Percentiles rank a stretch among this genome's conserved stretches.
Conservation (phyloP, 148 eudicot species). For the Nepenthes gracilis region DNA sequence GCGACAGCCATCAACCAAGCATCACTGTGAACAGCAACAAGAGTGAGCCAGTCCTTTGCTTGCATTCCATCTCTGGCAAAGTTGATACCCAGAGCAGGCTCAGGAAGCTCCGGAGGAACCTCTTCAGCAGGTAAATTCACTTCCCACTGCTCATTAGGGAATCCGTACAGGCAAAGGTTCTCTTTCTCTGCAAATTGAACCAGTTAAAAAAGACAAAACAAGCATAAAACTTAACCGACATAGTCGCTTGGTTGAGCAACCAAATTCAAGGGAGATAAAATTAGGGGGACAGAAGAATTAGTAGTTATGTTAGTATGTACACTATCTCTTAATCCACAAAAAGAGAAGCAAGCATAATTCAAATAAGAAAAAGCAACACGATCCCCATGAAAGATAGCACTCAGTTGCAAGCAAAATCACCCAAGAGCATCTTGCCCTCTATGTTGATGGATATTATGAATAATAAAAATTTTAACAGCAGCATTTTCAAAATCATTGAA, state of each 20-base stretch:
- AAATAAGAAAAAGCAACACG: too few relatives aligned
- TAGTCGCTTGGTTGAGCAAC: neutral
- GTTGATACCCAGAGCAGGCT: constrained; percentile 27
- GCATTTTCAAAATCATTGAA: too few relatives aligned
- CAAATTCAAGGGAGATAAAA: neutral
- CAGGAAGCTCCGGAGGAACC: constrained; percentile 30
- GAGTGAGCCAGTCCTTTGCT: constrained; percentile 21
- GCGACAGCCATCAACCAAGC: constrained; percentile 29
- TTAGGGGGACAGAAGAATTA: too few relatives aligned
- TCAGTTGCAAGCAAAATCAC: too few relatives aligned
- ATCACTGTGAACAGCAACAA: constrained; percentile 30
- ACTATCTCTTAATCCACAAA: too few relatives aligned
- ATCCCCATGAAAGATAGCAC: too few relatives aligned
- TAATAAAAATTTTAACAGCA: too few relatives aligned
- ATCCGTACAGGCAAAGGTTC: constrained; percentile 3
- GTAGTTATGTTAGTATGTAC: too few relatives aligned
- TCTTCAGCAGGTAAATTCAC: constrained; percentile 30
- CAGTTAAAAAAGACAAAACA: constrained; percentile 1
- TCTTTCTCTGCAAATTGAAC: constrained; percentile 5
- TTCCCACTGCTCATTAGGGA: constrained; percentile 8
- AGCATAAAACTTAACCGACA: neutral
- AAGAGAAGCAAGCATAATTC: too few relatives aligned
- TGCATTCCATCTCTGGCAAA: constrained; percentile 32
- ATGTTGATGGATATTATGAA: too few relatives aligned
- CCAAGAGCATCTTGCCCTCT: too few relatives aligned